Conservation (phyloP, 768 basidiomycete species). For the Tylopilus sp. region DNA sequence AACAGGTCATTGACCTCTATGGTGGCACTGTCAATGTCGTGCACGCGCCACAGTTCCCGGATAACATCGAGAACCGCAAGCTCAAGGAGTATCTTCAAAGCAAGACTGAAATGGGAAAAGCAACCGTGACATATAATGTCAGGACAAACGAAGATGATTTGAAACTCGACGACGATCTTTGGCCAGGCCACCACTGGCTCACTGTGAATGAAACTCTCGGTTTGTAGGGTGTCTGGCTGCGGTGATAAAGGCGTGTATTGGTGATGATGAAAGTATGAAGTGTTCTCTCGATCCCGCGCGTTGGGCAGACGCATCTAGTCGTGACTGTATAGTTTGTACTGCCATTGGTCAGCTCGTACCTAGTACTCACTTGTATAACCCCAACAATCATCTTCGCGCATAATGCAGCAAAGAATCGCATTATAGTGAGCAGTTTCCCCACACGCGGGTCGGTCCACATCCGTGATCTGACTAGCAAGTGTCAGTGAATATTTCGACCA, state of each 20-base stretch:
- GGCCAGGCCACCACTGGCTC: conserved; percentile 26
- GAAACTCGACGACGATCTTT: conserved; percentile 24
- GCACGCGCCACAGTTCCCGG: conserved; percentile 3
- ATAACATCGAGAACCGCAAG: conserved; percentile 5
- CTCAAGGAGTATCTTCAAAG: conserved; percentile 13
- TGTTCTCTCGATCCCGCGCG: background rate
- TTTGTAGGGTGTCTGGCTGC: conserved; percentile 5
- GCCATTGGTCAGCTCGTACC: no score
- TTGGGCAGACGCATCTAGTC: background rate
- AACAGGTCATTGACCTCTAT: conserved; percentile 11
- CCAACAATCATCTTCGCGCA: no score
- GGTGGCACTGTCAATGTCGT: conserved; percentile 4
- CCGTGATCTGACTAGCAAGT: background rate
- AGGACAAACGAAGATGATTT: conserved; percentile 13
- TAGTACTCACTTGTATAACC: no score
- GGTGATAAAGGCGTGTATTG: background rate
- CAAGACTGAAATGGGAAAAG: conserved; percentile 10
- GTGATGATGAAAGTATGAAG: background rate
- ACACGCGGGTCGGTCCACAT: no score
- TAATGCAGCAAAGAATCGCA: no score
- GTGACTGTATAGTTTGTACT: no score
- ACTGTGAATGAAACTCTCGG: conserved; percentile 18
- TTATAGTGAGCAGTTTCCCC: no score
- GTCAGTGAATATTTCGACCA: background rate
- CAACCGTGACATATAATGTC: conserved; percentile 7